Base-by-base conservation (phyloP, 805 yeast species). In the Candida manassasensis region DNA sequence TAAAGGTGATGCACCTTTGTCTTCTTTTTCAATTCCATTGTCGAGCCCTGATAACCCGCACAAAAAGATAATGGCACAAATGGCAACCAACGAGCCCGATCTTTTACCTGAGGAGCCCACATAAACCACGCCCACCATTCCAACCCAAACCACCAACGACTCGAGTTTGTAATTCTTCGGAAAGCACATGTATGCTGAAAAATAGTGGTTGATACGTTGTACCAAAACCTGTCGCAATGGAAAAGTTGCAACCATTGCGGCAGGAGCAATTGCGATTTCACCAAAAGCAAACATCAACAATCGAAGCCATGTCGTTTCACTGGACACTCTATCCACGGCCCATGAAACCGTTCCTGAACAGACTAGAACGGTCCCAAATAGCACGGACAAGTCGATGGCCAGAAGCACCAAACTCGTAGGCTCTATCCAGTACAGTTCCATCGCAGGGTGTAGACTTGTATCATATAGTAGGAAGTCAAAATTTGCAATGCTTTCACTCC, bases 81-180 rank as follows among this genome's bases (percentile, higher is more conserved):
- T 27, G 15, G 30, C 30, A 7, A 27, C 15, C 7, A 27, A 13
- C n/a, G 30, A 14, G 15, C 15, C 15, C 8, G 8, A n/a, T 14
- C 12, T 11, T 6, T 11, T 27, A 5, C 18, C 18, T 6, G 15
- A 5, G 9, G 30, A 27, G 15, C 30, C 15, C 7, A 14, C n/a
- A 16, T 27, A 27, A 12, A 27, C 19, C 7, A 27, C 30, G 11
- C 30, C 30, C n/a, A 27, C n/a, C 5, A 27, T 27, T 6, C 30
- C 30, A 11, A 27, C 15, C 12, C 15, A 27, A 8, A 27, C 18
- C 15, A 27, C 18, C 15, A 7, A 15, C 12, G 6, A 9, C 12
- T 27, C 30, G n/a, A 27, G 30, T 7, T 14, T 13, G 15, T 27
- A 27, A 27, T 16, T 16, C 7, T 19, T 19, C 10, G 22, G 22